A percentile compares a stretch with the other conserved stretches of the same genome.
Evolutionary conservation across 257 asterid genomes (phyloP).

Genomic region (Gentiana dahurica): DNA sequence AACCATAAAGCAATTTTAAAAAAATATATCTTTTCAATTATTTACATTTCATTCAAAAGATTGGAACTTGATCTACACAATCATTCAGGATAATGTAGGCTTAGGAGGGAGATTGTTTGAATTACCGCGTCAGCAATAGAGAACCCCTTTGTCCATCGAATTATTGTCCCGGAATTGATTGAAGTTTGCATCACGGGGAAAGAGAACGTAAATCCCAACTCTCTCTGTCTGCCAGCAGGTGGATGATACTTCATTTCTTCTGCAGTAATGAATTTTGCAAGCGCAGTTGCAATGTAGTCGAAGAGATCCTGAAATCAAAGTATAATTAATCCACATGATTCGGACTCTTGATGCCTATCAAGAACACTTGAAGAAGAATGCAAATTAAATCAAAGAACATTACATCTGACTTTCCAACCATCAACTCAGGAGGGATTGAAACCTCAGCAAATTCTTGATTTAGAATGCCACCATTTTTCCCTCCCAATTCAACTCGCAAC

Average conservation of each 20-base stretch:
- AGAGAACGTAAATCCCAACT: slow-evolving; percentile 75
- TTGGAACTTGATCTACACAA: not conserved
- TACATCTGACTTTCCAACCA: slow-evolving; percentile 47
- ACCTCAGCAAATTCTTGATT: slow-evolving; percentile 83
- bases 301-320: slow-evolving; percentile 50
- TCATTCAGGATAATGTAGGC: not conserved
- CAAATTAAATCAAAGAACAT: slow-evolving; percentile 4
- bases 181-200: slow-evolving; percentile 80
- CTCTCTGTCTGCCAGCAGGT: slow-evolving; percentile 55
- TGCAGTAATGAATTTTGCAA: slow-evolving; percentile 44
- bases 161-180: slow-evolving; percentile 59
- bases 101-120: not conserved
- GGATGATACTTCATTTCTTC: slow-evolving; percentile 43
- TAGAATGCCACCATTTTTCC: slow-evolving; percentile 49
- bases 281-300: slow-evolving; percentile 56
- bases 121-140: slow-evolving; percentile 49
- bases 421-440: slow-evolving; percentile 71
- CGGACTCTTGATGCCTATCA: not conserved
- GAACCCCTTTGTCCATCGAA: slow-evolving; percentile 87
- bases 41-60: not conserved
- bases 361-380: not conserved
- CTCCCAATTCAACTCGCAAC: slow-evolving; percentile 77
- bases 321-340: not conserved
- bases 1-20: not conserved
- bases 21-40: too few relatives aligned